Evolutionary conservation across 192 early-diverging fungal species (phyloP), one percentile per base, ranked within the genome.

Genomic region (Podila clonocystis): DNA sequence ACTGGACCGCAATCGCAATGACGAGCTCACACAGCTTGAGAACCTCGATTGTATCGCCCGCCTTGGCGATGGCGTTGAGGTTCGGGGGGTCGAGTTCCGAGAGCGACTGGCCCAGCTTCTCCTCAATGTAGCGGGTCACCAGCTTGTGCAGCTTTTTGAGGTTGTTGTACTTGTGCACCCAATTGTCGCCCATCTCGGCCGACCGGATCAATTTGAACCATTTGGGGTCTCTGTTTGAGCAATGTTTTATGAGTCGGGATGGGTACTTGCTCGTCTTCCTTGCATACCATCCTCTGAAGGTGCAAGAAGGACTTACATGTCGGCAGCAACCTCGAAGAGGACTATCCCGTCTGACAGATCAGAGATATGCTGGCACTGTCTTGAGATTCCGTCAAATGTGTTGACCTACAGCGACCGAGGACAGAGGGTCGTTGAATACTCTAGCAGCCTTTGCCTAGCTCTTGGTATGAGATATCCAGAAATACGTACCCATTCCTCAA

Each of bases 131-230:
- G 24, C 89, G 82, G 2, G 89, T 90, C 36, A 98, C 75, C 13
- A 98, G 90, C 61, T 92, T 93, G 85, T 97, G 91, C 36, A 97
- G 86, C 76, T 93, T 95, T 77, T 97, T 97, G 19, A 98, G 89
- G 64, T 95, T 95, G 85, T 96, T 97, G 80, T 95, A 93, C 73
- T 93, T 94, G 38, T 95, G 77, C 2, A 99, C 95, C 98, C 98
- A 99, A 86, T 97, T 98, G 83, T 95, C 94, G 58, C 91, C 94
- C 9, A 90, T 87, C 60, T 94, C 93, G 12, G 89, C 84, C 4
- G 91, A 85, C 11, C 90, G 87, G 38, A 90, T 86, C 15, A 88
- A 74, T 70, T 95, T 96, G 91, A 99, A 98, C 95, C 95, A 98
- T 52, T 89, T 87, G 13, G 92, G 85, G 85, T 98, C 96, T 71